Percentiles rank a stretch among this genome's conserved stretches.
These are phyloP conservation scores for Pelagomonas calceolata DNA, from an alignment of 108 stramenopile species.

Conservation along the genomic window DNA sequence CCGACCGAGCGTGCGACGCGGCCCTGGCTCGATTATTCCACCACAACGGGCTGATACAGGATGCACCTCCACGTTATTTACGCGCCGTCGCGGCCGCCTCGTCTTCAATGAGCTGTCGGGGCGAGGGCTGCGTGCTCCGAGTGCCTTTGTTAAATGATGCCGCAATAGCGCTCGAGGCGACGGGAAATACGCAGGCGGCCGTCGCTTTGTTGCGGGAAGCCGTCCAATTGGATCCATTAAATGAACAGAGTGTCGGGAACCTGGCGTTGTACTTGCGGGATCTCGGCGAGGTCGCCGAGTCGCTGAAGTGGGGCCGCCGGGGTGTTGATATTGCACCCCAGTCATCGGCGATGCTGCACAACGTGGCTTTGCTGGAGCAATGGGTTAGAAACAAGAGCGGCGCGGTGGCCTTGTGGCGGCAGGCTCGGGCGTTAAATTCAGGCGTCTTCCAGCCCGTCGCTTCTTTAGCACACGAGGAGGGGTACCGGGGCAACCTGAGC, in stretches of 20 bases:
- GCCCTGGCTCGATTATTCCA: no score
- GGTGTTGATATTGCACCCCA: background rate
- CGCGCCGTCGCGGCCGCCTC: no score
- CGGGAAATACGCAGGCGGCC: background rate
- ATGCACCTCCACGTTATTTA: no score
- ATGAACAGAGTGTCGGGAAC: background rate
- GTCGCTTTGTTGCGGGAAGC: background rate
- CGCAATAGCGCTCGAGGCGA: background rate
- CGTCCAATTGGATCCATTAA: background rate
- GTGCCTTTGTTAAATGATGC: background rate
- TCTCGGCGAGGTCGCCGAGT: background rate
- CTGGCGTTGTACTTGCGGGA: background rate
- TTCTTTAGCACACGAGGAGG: conserved; percentile 6
- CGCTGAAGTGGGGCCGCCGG: background rate
- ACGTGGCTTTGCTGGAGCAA: background rate
- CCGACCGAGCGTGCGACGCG: no score
- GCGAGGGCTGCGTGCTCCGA: background rate
- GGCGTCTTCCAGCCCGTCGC: background rate
- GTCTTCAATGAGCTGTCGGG: no score
- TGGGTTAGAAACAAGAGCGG: background rate
- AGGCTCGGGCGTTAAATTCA: background rate
- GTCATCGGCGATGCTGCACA: background rate
- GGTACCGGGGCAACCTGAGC: conserved; percentile 3
- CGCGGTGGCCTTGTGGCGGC: background rate
- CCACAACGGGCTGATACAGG: no score